A percentile compares a stretch with the other conserved stretches of the same genome.
Evolutionary conservation across 1,284 basidiomycete genomes (phyloP).

Genomic region (Heterobasidion annosum): DNA sequence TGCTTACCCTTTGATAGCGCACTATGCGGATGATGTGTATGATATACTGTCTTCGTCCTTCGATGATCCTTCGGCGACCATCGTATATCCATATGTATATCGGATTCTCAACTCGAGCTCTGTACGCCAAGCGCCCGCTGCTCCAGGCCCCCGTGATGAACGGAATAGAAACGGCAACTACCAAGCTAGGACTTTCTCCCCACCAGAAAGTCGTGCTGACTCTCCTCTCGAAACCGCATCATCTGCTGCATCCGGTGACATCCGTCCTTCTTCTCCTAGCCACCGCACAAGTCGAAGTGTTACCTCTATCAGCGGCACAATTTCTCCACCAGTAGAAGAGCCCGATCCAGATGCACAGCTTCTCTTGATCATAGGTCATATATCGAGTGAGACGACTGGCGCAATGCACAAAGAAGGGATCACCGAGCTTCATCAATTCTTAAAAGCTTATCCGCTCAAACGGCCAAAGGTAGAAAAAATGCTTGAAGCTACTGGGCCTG

Average conservation of each 20-base stretch:
- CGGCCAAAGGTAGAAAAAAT: constrained; percentile 79
- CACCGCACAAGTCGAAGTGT: constrained; percentile 58
- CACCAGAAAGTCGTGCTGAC: constrained; percentile 44
- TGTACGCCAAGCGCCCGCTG: constrained; percentile 16
- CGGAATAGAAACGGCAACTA: constrained; percentile 20
- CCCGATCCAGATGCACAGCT: constrained; percentile 75
- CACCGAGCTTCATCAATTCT: constrained; percentile 91
- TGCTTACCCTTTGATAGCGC: constrained; percentile 33
- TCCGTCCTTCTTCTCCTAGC: constrained; percentile 46
- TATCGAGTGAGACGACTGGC: constrained; percentile 81
- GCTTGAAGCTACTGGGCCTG: constrained; percentile 73
- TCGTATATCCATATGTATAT: constrained; percentile 80
- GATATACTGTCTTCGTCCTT: constrained; percentile 71
- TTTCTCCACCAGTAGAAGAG: constrained; percentile 51
- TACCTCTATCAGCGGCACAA: constrained; percentile 43
- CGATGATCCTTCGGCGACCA: constrained; percentile 76
- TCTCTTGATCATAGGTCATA: constrained; percentile 81
- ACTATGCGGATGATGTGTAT: constrained; percentile 76
- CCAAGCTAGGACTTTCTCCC: constrained; percentile 31
- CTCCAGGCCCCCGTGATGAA: constrained; percentile 26
- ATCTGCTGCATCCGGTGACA: constrained; percentile 42
- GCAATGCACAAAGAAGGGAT: constrained; percentile 86
- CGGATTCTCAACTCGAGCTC: constrained; percentile 69
- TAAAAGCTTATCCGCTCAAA: constrained; percentile 89
- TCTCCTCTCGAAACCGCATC: constrained; percentile 53